Conservation (phyloP, 345 rosid species). For the Firmiana major region DNA sequence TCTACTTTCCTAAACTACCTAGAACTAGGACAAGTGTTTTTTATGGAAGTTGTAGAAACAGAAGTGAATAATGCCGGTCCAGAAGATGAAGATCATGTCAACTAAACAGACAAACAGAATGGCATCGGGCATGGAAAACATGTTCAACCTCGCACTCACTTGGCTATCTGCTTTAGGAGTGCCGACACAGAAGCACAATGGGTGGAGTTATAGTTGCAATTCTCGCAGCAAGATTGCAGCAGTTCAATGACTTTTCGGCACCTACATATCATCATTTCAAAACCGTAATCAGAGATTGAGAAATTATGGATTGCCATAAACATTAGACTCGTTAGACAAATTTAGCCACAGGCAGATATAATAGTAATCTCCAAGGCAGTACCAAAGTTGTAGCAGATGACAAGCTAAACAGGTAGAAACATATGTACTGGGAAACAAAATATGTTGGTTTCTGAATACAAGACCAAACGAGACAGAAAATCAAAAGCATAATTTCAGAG, state of each 20-base stretch:
- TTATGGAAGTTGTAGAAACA: not conserved
- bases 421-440: too few species aligned
- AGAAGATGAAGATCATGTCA: not conserved
- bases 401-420: too few species aligned
- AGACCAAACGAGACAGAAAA: too few species aligned
- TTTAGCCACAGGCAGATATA: not conserved
- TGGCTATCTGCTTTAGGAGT: conserved; percentile 69
- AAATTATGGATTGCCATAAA: too few species aligned
- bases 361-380: too few species aligned
- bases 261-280: conserved; percentile 32
- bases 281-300: too few species aligned
- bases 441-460: too few species aligned
- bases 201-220: conserved; percentile 76
- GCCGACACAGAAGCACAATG: conserved; percentile 85
- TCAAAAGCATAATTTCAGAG: too few species aligned
- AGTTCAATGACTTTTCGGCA: conserved; percentile 64
- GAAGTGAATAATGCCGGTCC: not conserved
- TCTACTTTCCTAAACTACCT: too few species aligned
- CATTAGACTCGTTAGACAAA: too few species aligned
- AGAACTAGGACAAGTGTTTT: too few species aligned
- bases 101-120: not conserved
- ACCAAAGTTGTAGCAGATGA: too few species aligned
- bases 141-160: conserved; percentile 10
- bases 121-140: not conserved
- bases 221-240: conserved; percentile 76